Percentiles rank a stretch among this genome's conserved stretches.
These are phyloP conservation scores for Boletus subcaerulescens DNA, from an alignment of 768 basidiomycete species.

Conservation along the genomic window DNA sequence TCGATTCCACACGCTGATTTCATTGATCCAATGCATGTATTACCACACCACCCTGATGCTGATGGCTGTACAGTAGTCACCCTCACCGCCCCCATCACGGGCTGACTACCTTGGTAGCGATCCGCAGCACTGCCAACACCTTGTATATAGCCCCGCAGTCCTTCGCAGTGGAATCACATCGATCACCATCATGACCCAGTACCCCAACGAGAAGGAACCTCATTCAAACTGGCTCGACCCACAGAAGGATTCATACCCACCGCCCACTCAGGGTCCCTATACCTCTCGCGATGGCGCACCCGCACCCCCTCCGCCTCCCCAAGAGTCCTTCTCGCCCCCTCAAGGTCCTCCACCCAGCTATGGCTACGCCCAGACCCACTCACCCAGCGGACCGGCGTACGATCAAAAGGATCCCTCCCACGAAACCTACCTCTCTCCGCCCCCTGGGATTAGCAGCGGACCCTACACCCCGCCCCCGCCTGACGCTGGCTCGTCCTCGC, in stretches of 20 bases:
- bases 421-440: neutral
- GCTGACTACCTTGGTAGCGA: neutral
- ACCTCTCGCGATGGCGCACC: slow-evolving; percentile 9
- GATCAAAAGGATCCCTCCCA: too few species aligned
- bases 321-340: slow-evolving; percentile 7
- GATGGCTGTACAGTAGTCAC: neutral
- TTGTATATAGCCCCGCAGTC: neutral
- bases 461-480: neutral
- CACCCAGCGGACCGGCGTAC: neutral
- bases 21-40: slow-evolving; percentile 17
- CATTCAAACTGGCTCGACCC: slow-evolving; percentile 11
- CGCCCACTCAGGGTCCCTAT: slow-evolving; percentile 8
- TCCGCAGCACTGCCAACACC: neutral
- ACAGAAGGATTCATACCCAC: slow-evolving; percentile 4
- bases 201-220: slow-evolving; percentile 26
- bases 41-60: slow-evolving; percentile 1
- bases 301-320: neutral
- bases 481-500: neutral
- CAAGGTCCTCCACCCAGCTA: slow-evolving; percentile 13
- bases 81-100: slow-evolving; percentile 1
- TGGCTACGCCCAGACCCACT: slow-evolving; percentile 5
- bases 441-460: neutral
- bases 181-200: slow-evolving; percentile 16
- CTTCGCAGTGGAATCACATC: neutral
- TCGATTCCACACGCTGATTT: slow-evolving; percentile 9